Conservation (phyloP, 2,329 filamentous ascomycete species). For the Pestalotiopsis sp. region DNA sequence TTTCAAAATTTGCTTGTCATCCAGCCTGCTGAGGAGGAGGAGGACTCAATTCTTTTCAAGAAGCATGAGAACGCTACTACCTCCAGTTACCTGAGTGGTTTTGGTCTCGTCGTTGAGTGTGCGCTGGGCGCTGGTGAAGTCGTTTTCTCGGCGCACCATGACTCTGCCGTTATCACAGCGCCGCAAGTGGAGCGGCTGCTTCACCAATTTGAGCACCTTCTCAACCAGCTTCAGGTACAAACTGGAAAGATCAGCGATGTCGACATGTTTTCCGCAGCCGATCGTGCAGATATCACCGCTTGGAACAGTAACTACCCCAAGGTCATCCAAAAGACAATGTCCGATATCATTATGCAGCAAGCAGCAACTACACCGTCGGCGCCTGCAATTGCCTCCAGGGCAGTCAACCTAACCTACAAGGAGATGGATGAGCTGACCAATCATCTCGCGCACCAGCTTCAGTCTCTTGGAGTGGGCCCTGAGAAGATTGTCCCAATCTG, state of each 20-base stretch:
- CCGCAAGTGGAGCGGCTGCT: constrained; percentile 4
- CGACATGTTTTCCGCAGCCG: constrained; percentile 9
- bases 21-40: constrained; percentile 6
- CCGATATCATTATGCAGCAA: constrained; percentile 5
- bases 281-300: constrained; percentile 3
- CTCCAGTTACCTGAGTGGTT: background rate
- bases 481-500: constrained; percentile 22
- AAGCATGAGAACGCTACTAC: background rate
- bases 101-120: constrained; percentile 6
- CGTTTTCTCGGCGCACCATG: constrained; percentile 6
- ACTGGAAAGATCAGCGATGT: background rate
- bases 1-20: constrained; percentile 6
- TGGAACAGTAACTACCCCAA: constrained; percentile 12
- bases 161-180: background rate
- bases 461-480: constrained; percentile 4
- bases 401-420: background rate
- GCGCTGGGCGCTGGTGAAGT: background rate
- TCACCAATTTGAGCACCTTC: background rate
- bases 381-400: background rate
- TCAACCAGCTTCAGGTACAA: constrained; percentile 4
- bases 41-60: background rate
- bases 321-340: background rate
- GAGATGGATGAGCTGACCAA: constrained; percentile 1
- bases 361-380: background rate
- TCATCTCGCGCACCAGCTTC: background rate